Evolutionary conservation across 2,329 filamentous ascomycete species (phyloP).

Genomic region (Xylaria sp.): DNA sequence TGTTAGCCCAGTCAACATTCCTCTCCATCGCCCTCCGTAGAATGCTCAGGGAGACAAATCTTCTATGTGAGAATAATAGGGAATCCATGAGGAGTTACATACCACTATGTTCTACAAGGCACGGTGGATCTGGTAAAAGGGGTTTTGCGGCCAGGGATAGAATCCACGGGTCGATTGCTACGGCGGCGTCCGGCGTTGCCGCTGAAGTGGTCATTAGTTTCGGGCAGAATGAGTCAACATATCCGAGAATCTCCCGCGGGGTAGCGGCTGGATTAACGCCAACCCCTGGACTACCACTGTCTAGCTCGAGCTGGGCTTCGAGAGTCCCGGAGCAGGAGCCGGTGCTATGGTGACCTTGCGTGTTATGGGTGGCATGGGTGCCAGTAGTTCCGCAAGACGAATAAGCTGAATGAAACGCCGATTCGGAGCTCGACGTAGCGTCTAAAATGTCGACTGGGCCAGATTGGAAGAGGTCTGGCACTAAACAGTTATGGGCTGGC

Average conservation of each 20-base stretch:
- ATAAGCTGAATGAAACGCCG: constrained; percentile 1
- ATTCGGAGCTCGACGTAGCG: constrained; percentile 5
- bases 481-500: neutral
- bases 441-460: neutral
- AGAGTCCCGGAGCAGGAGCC: constrained; percentile 15
- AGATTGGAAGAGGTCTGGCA: constrained; percentile 14
- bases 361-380: neutral
- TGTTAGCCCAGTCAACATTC: neutral
- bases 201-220: neutral
- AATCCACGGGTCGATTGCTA: constrained; percentile 33
- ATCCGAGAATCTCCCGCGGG: neutral
- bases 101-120: constrained; percentile 36
- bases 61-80: neutral
- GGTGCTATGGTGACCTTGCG: neutral
- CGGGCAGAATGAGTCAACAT: neutral
- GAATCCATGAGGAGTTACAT: neutral
- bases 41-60: neutral
- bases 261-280: constrained; percentile 2
- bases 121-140: constrained; percentile 12
- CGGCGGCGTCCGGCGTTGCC: neutral
- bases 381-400: neutral
- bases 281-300: constrained; percentile 4
- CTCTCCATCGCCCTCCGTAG: neutral
- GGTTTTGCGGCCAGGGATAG: constrained; percentile 20
- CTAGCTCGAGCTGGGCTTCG: constrained; percentile 9